These are phyloP conservation scores for Dillenia suffruticosa DNA, from an alignment of 164 flowering plant species.

Conservation along the genomic window DNA sequence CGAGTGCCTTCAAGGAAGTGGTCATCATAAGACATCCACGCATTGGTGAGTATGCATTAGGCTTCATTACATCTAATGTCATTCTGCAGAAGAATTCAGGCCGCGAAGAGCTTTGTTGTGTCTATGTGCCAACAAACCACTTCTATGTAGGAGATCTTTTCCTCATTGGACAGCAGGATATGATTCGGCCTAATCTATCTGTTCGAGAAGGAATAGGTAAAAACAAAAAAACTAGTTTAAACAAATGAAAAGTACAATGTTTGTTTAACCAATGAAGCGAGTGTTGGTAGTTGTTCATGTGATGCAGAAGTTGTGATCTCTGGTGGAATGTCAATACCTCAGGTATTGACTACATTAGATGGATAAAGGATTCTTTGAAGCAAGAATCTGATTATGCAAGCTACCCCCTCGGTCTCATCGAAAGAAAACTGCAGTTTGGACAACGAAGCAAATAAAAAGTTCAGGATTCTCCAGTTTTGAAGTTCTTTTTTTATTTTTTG, in stretches of 20 bases:
- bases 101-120: constrained; percentile 50
- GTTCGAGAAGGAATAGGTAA: constrained; percentile 59
- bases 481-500: too few species aligned
- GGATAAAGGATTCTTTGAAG: constrained; percentile 4
- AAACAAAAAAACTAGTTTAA: not conserved
- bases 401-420: too few species aligned
- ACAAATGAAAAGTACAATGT: not conserved
- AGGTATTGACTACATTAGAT: constrained; percentile 24
- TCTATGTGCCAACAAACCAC: constrained; percentile 61
- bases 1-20: constrained; percentile 67
- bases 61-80: constrained; percentile 57
- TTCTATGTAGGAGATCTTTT: constrained; percentile 54
- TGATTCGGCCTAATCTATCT: constrained; percentile 51
- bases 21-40: constrained; percentile 70
- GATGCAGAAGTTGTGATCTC: constrained; percentile 41
- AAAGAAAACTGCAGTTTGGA: too few species aligned
- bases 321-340: constrained; percentile 40
- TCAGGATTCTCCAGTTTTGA: not conserved
- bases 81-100: constrained; percentile 32
- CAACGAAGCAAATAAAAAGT: too few species aligned
- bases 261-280: not conserved
- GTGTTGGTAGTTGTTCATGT: not conserved
- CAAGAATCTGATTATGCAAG: too few species aligned
- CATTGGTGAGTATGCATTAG: constrained; percentile 62
- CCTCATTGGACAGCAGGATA: constrained; percentile 44